phyloP scores from a whole-genome alignment of 768 basidiomycete species.

The Russula abietina region DNA sequence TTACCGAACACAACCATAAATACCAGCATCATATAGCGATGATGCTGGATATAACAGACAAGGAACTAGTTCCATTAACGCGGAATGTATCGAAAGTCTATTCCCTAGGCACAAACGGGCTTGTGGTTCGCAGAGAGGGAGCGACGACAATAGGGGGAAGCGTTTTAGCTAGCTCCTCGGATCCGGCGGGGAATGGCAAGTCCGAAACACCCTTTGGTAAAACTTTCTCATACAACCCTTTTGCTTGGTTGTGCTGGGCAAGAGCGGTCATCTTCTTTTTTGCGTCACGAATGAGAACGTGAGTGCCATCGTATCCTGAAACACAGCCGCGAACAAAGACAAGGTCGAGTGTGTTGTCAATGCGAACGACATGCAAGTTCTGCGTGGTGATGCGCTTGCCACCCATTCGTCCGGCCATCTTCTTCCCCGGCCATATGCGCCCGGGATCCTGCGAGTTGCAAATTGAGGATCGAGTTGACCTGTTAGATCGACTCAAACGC shows the following conservation, averaged over 20 bases:
- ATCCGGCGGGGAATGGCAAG: slow-evolving; percentile 91
- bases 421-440: slow-evolving; percentile 93
- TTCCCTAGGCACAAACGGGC: slow-evolving; percentile 72
- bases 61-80: not conserved
- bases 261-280: slow-evolving; percentile 75
- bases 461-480: slow-evolving; percentile 2
- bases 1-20: not conserved
- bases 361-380: slow-evolving; percentile 82
- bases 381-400: slow-evolving; percentile 75
- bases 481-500: slow-evolving; percentile 24
- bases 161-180: slow-evolving; percentile 59
- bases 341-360: slow-evolving; percentile 82
- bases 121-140: slow-evolving; percentile 61
- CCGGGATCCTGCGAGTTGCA: slow-evolving; percentile 72
- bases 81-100: slow-evolving; percentile 28
- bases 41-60: not conserved
- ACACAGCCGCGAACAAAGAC: slow-evolving; percentile 89
- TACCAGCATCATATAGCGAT: slow-evolving; percentile 4
- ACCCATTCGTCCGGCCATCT: slow-evolving; percentile 96
- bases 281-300: slow-evolving; percentile 80
- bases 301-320: slow-evolving; percentile 84
- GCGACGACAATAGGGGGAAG: slow-evolving; percentile 65
- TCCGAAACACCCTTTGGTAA: slow-evolving; percentile 77
- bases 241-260: slow-evolving; percentile 58
- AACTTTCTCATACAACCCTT: slow-evolving; percentile 69